These are phyloP conservation scores for Omphalotus olearius DNA, from an alignment of 1,284 basidiomycete genomes.

Conservation along the genomic window DNA sequence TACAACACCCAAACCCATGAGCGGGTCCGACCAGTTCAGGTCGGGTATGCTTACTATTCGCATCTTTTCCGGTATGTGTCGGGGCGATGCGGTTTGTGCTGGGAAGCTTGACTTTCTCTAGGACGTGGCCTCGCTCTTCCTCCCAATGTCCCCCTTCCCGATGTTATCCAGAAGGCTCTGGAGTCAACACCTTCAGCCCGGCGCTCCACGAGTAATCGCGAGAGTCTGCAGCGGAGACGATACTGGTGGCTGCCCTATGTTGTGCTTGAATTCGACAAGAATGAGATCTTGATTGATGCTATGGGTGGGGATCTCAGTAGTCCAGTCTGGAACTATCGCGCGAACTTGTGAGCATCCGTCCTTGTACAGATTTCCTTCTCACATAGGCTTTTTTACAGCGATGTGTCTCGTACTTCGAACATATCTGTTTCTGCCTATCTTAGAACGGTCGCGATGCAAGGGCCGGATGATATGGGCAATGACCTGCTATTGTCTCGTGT, in stretches of 20 bases:
- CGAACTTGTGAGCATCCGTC: slow-evolving; percentile 74
- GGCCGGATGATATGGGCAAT: slow-evolving; percentile 85
- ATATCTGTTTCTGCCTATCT: slow-evolving; percentile 88
- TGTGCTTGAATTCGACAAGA: slow-evolving; percentile 99
- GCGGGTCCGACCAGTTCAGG: slow-evolving; percentile 61
- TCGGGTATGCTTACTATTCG: slow-evolving; percentile 84
- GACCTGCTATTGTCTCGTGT: slow-evolving; percentile 86
- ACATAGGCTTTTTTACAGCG: slow-evolving; percentile 37
- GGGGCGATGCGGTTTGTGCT: background rate
- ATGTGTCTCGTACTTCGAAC: slow-evolving; percentile 87
- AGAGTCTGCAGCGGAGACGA: slow-evolving; percentile 85
- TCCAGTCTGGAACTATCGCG: slow-evolving; percentile 95
- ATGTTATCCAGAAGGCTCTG: slow-evolving; percentile 83
- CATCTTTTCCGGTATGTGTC: slow-evolving; percentile 73
- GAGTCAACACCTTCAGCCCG: slow-evolving; percentile 45
- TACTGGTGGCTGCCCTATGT: slow-evolving; percentile 98
- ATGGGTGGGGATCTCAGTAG: slow-evolving; percentile 82
- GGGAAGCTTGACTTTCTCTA: slow-evolving; percentile 22
- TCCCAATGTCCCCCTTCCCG: slow-evolving; percentile 73
- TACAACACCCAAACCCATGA: slow-evolving; percentile 68
- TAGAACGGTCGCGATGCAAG: slow-evolving; percentile 63
- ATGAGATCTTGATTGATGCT: slow-evolving; percentile 95
- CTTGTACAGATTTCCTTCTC: slow-evolving; percentile 4
- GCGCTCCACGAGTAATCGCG: slow-evolving; percentile 66
- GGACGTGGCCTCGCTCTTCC: slow-evolving; percentile 75